These are phyloP conservation scores for Pythium phragmitis DNA, from an alignment of 352 stramenopile species.

Conservation along the genomic window DNA sequence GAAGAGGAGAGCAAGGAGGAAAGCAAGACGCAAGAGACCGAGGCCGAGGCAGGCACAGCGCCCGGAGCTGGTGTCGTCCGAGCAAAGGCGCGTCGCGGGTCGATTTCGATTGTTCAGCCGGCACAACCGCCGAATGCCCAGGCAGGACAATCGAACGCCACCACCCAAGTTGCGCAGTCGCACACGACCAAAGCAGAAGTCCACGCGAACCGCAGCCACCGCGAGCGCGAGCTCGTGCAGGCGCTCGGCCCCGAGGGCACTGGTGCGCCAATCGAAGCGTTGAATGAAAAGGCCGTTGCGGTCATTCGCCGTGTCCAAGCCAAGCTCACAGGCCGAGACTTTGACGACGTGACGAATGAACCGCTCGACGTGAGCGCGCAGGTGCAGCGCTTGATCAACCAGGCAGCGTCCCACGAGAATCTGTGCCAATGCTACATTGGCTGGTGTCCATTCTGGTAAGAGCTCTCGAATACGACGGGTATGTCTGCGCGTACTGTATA, in stretches of 20 bases:
- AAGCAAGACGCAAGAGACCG: neutral
- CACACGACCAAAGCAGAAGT: slow-evolving; percentile 49
- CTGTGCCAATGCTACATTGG: slow-evolving; percentile 99
- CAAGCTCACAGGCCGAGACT: slow-evolving; percentile 99
- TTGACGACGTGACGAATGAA: slow-evolving; percentile 72
- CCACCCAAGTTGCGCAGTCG: slow-evolving; percentile 41
- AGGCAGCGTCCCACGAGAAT: slow-evolving; percentile 98
- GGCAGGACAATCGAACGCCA: slow-evolving; percentile 9
- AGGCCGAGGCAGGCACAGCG: neutral
- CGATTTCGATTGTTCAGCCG: slow-evolving; percentile 20
- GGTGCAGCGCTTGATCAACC: slow-evolving; percentile 97
- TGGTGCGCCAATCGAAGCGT: slow-evolving; percentile 74
- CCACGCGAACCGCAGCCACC: slow-evolving; percentile 75
- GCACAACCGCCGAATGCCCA: neutral
- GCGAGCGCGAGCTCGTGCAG: slow-evolving; percentile 78
- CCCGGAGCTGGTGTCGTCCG: slow-evolving; percentile 17
- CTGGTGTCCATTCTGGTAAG: slow-evolving; percentile 94
- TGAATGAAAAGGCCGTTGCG: slow-evolving; percentile 96
- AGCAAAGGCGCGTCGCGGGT: slow-evolving; percentile 31
- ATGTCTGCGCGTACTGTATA: neutral
- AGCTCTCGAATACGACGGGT: no score
- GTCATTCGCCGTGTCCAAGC: slow-evolving; percentile 98
- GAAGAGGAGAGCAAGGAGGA: neutral
- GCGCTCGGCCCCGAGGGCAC: slow-evolving; percentile 79
- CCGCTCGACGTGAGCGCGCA: slow-evolving; percentile 77